A percentile compares a stretch with the other conserved stretches of the same genome.
phyloP scores from a whole-genome alignment of 1,284 basidiomycete genomes.

The Exobasidium cylindrosporum region DNA sequence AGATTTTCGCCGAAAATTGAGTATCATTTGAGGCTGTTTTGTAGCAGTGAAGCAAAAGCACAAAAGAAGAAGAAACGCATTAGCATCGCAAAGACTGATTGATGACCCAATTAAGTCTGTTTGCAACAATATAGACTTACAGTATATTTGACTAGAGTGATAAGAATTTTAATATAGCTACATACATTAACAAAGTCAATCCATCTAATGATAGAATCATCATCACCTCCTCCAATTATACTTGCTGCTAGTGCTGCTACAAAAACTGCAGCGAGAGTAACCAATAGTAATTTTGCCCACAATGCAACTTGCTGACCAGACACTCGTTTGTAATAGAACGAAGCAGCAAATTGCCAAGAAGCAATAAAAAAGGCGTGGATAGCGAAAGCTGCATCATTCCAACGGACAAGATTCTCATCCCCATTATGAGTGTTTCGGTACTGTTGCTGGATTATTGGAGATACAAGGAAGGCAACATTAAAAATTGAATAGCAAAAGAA shows the following conservation, averaged over 20 bases:
- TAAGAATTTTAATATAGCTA: constrained; percentile 55
- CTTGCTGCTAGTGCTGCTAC: neutral
- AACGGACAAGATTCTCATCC: constrained; percentile 28
- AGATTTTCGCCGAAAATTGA: constrained; percentile 53
- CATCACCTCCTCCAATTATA: constrained; percentile 12
- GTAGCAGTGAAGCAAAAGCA: constrained; percentile 6
- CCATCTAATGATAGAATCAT: constrained; percentile 14
- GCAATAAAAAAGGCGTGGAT: constrained; percentile 28
- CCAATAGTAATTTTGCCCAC: constrained; percentile 1
- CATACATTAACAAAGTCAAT: constrained; percentile 37
- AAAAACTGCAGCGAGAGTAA: constrained; percentile 13
- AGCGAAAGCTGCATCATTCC: constrained; percentile 41
- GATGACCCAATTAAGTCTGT: neutral
- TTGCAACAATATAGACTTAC: neutral
- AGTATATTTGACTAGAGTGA: constrained; percentile 55
- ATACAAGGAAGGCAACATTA: constrained; percentile 31
- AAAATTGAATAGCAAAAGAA: constrained; percentile 38
- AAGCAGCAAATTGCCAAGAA: neutral
- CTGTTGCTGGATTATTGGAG: constrained; percentile 24
- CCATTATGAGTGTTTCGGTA: constrained; percentile 33
- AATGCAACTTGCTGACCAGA: constrained; percentile 12
- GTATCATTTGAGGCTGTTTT: constrained; percentile 36
- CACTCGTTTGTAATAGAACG: constrained; percentile 9
- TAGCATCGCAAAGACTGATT: too few species aligned
- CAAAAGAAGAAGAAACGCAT: neutral